Evolutionary conservation across 495 filamentous ascomycete species (phyloP).

Genomic region (Podospora appendiculata): DNA sequence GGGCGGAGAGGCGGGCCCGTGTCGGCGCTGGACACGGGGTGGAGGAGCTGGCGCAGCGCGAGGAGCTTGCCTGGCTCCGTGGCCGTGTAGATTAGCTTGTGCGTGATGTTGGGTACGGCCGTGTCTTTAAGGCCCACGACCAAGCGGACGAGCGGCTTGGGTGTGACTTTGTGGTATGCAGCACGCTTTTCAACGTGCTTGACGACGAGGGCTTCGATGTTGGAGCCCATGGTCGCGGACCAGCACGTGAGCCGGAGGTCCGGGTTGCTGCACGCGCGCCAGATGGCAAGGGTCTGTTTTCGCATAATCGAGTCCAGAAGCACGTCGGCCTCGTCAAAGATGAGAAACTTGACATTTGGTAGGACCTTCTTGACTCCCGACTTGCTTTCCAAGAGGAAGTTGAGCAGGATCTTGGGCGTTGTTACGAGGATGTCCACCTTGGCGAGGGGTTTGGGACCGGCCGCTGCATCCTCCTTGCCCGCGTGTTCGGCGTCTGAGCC

Average conservation of each 20-base stretch:
- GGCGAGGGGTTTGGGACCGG: constrained; percentile 33
- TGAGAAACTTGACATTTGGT: constrained; percentile 58
- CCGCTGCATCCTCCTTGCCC: constrained; percentile 9
- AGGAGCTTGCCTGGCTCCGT: constrained; percentile 91
- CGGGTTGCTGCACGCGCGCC: constrained; percentile 63
- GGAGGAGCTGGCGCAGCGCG: constrained; percentile 85
- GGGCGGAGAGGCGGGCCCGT: constrained; percentile 60
- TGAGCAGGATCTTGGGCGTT: constrained; percentile 72
- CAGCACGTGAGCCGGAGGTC: constrained; percentile 70
- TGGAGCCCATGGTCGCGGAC: constrained; percentile 96
- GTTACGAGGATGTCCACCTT: constrained; percentile 84
- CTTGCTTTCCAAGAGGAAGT: constrained; percentile 54
- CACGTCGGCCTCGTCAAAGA: constrained; percentile 93
- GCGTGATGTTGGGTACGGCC: constrained; percentile 81
- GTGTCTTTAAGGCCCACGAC: constrained; percentile 94
- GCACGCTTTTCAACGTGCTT: constrained; percentile 48
- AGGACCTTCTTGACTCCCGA: constrained; percentile 40
- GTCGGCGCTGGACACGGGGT: constrained; percentile 55
- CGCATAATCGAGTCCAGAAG: constrained; percentile 86
- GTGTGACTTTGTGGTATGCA: constrained; percentile 32
- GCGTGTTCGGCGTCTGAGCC: constrained; percentile 23
- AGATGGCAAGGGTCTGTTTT: constrained; percentile 81
- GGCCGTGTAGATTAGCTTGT: constrained; percentile 83
- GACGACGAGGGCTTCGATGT: constrained; percentile 67
- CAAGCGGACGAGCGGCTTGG: constrained; percentile 62